These are phyloP conservation scores for Opeltia flavorubescens DNA, from an alignment of 495 filamentous ascomycete species.

Conservation along the genomic window DNA sequence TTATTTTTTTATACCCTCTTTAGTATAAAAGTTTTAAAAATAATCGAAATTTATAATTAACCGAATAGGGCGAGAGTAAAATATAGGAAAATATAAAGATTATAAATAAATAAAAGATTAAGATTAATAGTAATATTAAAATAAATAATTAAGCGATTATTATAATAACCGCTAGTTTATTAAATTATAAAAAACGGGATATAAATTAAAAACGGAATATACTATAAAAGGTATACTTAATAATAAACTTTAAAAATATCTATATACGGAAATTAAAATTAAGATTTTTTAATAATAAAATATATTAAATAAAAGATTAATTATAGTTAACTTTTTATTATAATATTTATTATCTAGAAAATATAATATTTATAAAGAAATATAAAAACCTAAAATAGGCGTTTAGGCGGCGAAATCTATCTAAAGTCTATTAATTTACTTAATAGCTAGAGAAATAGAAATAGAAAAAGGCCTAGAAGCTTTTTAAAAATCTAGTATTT, in stretches of 20 bases:
- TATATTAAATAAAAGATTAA: too few species aligned
- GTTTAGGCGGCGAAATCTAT: too few species aligned
- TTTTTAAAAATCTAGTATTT: background rate
- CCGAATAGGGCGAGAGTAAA: background rate
- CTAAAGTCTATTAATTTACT: background rate
- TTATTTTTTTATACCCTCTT: background rate
- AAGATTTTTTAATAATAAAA: background rate
- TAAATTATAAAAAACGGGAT: background rate
- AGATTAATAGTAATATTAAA: background rate
- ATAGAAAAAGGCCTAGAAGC: too few species aligned
- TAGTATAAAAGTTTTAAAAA: background rate
- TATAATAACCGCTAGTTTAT: too few species aligned
- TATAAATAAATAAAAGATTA: background rate
- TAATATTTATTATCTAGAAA: too few species aligned
- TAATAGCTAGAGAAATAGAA: too few species aligned
- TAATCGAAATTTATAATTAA: background rate
- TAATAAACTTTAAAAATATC: background rate
- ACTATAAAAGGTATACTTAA: background rate
- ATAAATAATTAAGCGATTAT: background rate
- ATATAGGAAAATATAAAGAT: background rate
- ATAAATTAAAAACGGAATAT: background rate
- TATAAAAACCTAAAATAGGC: too few species aligned
- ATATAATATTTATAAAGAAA: conserved; percentile 1
- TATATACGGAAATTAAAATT: background rate
- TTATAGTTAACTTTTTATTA: too few species aligned